Percentiles rank a stretch among this genome's conserved stretches.
Evolutionary conservation across 140 eudicot genomes (phyloP).

Genomic region (Flaveria floridana): DNA sequence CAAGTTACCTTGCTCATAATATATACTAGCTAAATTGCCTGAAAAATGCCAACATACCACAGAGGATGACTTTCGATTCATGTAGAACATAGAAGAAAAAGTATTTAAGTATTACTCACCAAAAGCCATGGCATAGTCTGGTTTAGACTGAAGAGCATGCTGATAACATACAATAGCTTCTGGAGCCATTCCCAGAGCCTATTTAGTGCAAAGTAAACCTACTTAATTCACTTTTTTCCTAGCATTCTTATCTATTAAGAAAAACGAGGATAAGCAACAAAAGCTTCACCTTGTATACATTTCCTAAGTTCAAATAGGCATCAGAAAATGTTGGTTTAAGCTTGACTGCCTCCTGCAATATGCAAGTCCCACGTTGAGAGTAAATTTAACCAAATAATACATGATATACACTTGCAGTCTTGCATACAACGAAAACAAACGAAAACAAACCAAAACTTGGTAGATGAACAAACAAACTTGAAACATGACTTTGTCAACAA

Average conservation of each 20-base stretch:
- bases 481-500: slow-evolving; percentile 14
- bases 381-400: neutral
- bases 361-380: slow-evolving; percentile 14
- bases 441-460: slow-evolving; percentile 1
- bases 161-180: slow-evolving; percentile 87
- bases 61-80: slow-evolving; percentile 23
- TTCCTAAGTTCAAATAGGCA: slow-evolving; percentile 84
- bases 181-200: slow-evolving; percentile 84
- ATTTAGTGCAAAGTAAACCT: slow-evolving; percentile 15
- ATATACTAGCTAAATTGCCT: slow-evolving; percentile 86
- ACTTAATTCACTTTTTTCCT: slow-evolving; percentile 14
- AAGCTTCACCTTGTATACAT: slow-evolving; percentile 74
- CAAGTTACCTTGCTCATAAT: slow-evolving; percentile 86
- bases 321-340: slow-evolving; percentile 82
- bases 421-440: slow-evolving; percentile 7
- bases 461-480: slow-evolving; percentile 7
- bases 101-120: slow-evolving; percentile 46
- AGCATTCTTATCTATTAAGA: slow-evolving; percentile 27
- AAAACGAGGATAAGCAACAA: slow-evolving; percentile 15
- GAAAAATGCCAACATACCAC: slow-evolving; percentile 26
- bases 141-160: slow-evolving; percentile 80
- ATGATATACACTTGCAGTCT: slow-evolving; percentile 2
- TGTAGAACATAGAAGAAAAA: slow-evolving; percentile 4
- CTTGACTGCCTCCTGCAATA: slow-evolving; percentile 86
- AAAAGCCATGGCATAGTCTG: slow-evolving; percentile 86